Conservation (phyloP, 805 yeast genomes). For the Kuraishia ogatae region DNA sequence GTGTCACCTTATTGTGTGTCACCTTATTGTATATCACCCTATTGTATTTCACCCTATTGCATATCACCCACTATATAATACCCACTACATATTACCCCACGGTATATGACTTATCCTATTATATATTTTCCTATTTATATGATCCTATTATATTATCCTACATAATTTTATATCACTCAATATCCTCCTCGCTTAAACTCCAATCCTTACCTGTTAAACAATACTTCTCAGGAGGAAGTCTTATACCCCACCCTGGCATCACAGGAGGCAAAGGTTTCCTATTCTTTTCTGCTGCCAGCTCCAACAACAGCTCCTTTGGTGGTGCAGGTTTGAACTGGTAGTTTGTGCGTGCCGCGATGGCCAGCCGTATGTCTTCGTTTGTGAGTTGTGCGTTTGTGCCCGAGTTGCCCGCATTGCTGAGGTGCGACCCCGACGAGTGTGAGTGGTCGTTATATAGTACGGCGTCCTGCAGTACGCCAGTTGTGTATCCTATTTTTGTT, state of each 20-base stretch:
- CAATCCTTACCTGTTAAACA: constrained; percentile 82
- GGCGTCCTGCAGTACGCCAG: constrained; percentile 83
- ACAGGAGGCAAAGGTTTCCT: constrained; percentile 86
- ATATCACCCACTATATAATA: too few relatives aligned
- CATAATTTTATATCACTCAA: background rate
- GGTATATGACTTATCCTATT: too few relatives aligned
- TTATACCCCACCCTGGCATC: constrained; percentile 82
- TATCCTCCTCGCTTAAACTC: constrained; percentile 46
- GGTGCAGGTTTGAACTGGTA: constrained; percentile 95
- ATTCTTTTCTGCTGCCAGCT: constrained; percentile 87
- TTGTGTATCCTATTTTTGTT: constrained; percentile 50
- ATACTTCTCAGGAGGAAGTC: constrained; percentile 96
- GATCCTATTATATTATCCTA: background rate
- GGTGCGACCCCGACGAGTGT: constrained; percentile 23
- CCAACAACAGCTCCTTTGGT: constrained; percentile 85
- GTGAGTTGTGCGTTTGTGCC: constrained; percentile 45
- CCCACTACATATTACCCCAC: too few relatives aligned
- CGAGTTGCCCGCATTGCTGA: constrained; percentile 28
- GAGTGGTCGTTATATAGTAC: constrained; percentile 82
- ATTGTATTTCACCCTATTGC: too few relatives aligned
- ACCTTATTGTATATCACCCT: too few relatives aligned
- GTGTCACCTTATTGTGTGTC: too few relatives aligned
- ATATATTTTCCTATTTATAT: too few relatives aligned
- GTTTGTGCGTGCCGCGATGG: constrained; percentile 90
- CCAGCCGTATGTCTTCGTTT: constrained; percentile 86